phyloP scores from a whole-genome alignment of 305 asterid species.

The Ajuga reptans region DNA sequence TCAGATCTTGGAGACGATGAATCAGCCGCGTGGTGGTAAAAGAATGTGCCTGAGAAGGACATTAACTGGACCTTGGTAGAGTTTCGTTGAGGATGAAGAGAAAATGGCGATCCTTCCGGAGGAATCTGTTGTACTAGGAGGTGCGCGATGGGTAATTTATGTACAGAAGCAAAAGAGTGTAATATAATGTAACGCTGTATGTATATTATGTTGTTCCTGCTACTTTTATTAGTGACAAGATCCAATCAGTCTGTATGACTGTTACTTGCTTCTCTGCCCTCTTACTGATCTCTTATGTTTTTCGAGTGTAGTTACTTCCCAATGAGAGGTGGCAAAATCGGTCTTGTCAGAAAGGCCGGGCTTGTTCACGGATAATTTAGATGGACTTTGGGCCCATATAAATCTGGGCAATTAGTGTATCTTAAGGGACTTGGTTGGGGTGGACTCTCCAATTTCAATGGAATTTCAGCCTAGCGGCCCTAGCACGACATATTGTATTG shows the following conservation, averaged over 20 bases:
- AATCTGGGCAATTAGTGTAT: too few species aligned
- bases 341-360: too few species aligned
- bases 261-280: constrained; percentile 21
- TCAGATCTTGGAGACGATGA: constrained; percentile 45
- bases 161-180: constrained; percentile 32
- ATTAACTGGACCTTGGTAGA: constrained; percentile 75
- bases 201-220: constrained; percentile 29
- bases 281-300: too few species aligned
- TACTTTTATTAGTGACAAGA: not conserved
- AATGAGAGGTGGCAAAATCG: too few species aligned
- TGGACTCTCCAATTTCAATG: too few species aligned
- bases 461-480: too few species aligned
- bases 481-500: too few species aligned
- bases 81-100: constrained; percentile 13
- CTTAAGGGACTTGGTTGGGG: too few species aligned
- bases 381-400: too few species aligned
- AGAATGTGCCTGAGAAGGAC: constrained; percentile 60
- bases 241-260: not conserved
- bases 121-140: constrained; percentile 3
- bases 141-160: constrained; percentile 5
- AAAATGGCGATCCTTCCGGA: constrained; percentile 20
- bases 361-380: too few species aligned
- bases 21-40: constrained; percentile 43
- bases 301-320: too few species aligned
- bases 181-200: constrained; percentile 24